These are phyloP conservation scores for Tremellales sp. DNA, from an alignment of 1,284 basidiomycete species.

Conservation along the genomic window DNA sequence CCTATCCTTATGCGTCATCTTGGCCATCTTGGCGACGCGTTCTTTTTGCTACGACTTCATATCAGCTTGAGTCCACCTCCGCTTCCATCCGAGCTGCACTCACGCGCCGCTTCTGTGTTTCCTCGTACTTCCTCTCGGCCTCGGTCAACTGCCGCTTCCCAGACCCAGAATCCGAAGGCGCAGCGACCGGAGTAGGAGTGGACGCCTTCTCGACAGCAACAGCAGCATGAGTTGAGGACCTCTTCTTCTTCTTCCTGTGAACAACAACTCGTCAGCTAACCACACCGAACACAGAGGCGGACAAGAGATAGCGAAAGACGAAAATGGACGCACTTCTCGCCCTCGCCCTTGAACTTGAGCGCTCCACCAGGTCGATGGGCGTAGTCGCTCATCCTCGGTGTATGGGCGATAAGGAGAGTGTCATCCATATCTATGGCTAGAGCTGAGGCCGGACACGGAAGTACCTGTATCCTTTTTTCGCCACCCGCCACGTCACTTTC, in stretches of 20 bases:
- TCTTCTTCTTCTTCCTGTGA: conserved; percentile 78
- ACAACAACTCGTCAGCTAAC: conserved; percentile 2
- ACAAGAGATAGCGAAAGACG: background rate
- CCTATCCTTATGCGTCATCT: conserved; percentile 90
- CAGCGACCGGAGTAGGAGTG: no score
- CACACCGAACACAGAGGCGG: background rate
- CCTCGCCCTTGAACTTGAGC: conserved; percentile 79
- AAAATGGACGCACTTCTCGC: conserved; percentile 71
- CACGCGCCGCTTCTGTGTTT: conserved; percentile 76
- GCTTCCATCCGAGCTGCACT: conserved; percentile 38
- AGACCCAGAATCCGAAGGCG: no score
- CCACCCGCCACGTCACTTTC: conserved; percentile 1
- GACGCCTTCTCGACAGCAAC: no score
- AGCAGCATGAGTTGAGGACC: conserved; percentile 56
- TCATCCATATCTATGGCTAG: no score
- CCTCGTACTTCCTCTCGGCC: conserved; percentile 84
- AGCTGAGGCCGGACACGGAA: no score
- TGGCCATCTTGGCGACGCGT: conserved; percentile 72
- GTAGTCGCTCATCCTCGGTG: conserved; percentile 62
- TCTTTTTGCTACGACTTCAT: conserved; percentile 62
- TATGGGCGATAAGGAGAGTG: background rate
- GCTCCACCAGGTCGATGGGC: conserved; percentile 79
- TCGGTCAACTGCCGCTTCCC: conserved; percentile 64
- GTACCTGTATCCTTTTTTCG: background rate
- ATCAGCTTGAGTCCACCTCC: conserved; percentile 1